phyloP scores from a whole-genome alignment of 1,139 yeast genomes.

The Geotrichum australiense region DNA sequence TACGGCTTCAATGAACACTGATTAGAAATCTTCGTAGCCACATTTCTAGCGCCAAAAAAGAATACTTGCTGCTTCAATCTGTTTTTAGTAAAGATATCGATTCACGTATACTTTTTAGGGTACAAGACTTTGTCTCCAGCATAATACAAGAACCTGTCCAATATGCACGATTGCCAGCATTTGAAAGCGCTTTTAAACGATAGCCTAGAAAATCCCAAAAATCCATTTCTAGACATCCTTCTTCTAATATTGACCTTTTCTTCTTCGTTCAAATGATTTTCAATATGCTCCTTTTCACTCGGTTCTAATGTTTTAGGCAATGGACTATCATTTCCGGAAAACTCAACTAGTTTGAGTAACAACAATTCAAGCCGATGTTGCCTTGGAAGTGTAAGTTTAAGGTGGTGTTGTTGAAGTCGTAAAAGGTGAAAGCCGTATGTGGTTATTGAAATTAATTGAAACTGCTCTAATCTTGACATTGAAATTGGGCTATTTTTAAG shows the following conservation, averaged over 20 bases:
- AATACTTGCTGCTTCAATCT: too few relatives aligned
- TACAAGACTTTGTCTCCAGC: constrained; percentile 8
- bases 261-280: background rate
- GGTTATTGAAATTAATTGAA: constrained; percentile 3
- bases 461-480: background rate
- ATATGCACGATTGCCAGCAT: constrained; percentile 4
- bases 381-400: constrained; percentile 11
- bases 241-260: background rate
- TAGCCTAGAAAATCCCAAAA: constrained; percentile 8
- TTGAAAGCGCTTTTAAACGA: constrained; percentile 6
- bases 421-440: constrained; percentile 6
- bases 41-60: too few relatives aligned
- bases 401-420: constrained; percentile 13
- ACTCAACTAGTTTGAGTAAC: constrained; percentile 9
- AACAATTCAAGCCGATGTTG: constrained; percentile 12
- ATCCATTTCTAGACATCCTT: constrained; percentile 1
- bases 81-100: too few relatives aligned
- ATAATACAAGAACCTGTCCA: constrained; percentile 10
- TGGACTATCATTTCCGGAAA: too few relatives aligned
- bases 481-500: background rate
- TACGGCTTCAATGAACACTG: too few relatives aligned
- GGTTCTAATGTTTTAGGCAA: too few relatives aligned
- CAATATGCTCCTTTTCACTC: too few relatives aligned
- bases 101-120: constrained; percentile 1
- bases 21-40: too few relatives aligned